phyloP scores from a whole-genome alignment of 176 grass and related monocot species.

The Sorghum bicolor region DNA sequence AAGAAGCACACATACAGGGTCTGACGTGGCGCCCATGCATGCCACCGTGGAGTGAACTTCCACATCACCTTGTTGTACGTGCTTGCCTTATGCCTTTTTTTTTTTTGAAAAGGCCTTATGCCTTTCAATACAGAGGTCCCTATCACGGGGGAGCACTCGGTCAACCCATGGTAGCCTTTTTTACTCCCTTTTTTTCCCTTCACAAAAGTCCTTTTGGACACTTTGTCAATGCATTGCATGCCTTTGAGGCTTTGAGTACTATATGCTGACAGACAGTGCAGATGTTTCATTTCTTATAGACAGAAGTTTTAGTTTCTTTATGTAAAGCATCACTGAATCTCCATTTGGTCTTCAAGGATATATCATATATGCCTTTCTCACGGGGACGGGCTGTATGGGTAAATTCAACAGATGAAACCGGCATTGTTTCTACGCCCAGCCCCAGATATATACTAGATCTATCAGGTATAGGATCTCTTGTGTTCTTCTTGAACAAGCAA shows the following conservation, averaged over 20 bases:
- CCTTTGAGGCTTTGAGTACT: background rate
- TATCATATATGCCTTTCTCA: background rate
- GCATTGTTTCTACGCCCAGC: background rate
- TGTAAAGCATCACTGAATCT: background rate
- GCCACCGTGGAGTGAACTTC: background rate
- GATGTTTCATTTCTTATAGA: background rate
- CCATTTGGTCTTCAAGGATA: background rate
- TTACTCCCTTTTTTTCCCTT: background rate
- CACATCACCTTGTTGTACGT: background rate
- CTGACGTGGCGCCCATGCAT: background rate
- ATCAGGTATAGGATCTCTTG: slow-evolving; percentile 13
- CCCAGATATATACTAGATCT: background rate
- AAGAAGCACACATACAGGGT: background rate
- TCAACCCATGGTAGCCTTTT: background rate
- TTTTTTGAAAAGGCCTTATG: background rate
- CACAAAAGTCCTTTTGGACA: background rate
- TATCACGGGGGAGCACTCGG: background rate
- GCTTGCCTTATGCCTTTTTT: background rate
- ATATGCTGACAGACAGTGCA: background rate
- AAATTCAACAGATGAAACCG: background rate
- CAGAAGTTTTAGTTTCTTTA: background rate
- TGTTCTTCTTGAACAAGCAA: slow-evolving; percentile 28
- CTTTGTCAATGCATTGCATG: background rate
- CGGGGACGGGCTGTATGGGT: background rate
- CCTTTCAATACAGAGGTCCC: background rate